These are phyloP conservation scores for Lachnellula occidentalis DNA, from an alignment of 2,329 filamentous ascomycete species.

Conservation along the genomic window DNA sequence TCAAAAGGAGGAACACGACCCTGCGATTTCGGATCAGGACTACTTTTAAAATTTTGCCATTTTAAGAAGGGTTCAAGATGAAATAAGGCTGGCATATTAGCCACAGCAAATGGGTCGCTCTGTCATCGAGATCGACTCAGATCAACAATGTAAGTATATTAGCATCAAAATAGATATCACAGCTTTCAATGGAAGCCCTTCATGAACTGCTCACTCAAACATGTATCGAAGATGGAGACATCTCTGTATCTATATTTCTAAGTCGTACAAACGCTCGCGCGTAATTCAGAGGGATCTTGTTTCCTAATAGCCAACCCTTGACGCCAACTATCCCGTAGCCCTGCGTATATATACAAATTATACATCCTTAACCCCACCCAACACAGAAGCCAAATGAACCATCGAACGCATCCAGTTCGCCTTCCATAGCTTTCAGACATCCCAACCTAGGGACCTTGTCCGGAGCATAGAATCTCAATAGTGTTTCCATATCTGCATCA, in stretches of 20 bases:
- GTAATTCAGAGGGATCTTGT: background rate
- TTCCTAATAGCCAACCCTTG: background rate
- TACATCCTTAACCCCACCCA: constrained; percentile 22
- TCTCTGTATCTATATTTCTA: background rate
- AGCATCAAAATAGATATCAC: no score
- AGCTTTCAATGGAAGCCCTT: background rate
- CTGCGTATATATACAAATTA: background rate
- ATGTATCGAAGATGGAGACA: background rate
- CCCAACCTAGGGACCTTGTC: constrained; percentile 52
- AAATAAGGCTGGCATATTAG: no score
- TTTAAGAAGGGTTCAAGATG: no score
- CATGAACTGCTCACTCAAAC: background rate
- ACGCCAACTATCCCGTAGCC: background rate
- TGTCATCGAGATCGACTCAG: no score
- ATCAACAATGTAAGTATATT: no score
- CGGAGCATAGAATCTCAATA: constrained; percentile 68
- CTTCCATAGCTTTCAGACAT: constrained; percentile 49
- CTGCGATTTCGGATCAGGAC: no score
- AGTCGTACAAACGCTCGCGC: background rate
- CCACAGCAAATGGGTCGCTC: no score
- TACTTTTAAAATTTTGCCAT: no score
- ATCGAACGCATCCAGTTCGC: constrained; percentile 26
- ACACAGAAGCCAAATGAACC: constrained; percentile 32
- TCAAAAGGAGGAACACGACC: no score
- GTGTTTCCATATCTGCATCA: constrained; percentile 75